Evolutionary conservation across 2,329 filamentous ascomycete species (phyloP), one percentile per base, ranked within the genome.

Genomic region (Colletotrichum scovillei): DNA sequence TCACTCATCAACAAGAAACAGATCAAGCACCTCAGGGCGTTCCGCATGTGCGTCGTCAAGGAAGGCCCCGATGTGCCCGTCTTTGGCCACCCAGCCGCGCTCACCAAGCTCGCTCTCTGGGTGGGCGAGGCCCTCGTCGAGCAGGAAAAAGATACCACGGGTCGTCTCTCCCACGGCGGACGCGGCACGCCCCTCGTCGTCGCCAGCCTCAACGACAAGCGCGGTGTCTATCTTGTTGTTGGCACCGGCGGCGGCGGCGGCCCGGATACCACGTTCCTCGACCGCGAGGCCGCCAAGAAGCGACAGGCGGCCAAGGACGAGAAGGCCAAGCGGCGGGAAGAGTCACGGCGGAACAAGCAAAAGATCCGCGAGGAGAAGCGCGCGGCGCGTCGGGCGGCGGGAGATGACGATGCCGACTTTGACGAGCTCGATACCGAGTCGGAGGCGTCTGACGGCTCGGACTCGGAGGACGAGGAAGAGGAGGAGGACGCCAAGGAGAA

Each of bases 61-160:
- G 97, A 98, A 79, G 95, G 96, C 0, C 95, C 95, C 0, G 97
- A 98, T 78, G 93, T 97, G 0, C 85, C 90, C n/a, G 88, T 98
- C 12, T 99, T 99, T 83, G 95, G 93, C 0, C 96, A 98, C 79
- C 95, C 97, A 0, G 94, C 95, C 6, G 97, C 97, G 1, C 86
- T 99, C 28, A 97, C 95, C 2, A 98, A 98, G 82, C 89, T 99
- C 16, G 95, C 96, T 0, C 88, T 98, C 3, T 99, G 97, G 97
- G 90, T 99, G 55, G 94, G 93, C 58, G 96, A 98, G 83, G 97
- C 97, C 0, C 92, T 98, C 57, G 90, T 93, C 1, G 95, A 98
- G 76, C 93, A 97, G 78, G 97, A 98, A 82, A 91, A 92, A 63
- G 94, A 97, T 74, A 82, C 86, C 0, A 93, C 92, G 28, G 94